Percentiles rank a stretch among this genome's conserved stretches.
Evolutionary conservation across 352 stramenopile genomes (phyloP).

Genomic region (Stephanocyclus meneghinianus): DNA sequence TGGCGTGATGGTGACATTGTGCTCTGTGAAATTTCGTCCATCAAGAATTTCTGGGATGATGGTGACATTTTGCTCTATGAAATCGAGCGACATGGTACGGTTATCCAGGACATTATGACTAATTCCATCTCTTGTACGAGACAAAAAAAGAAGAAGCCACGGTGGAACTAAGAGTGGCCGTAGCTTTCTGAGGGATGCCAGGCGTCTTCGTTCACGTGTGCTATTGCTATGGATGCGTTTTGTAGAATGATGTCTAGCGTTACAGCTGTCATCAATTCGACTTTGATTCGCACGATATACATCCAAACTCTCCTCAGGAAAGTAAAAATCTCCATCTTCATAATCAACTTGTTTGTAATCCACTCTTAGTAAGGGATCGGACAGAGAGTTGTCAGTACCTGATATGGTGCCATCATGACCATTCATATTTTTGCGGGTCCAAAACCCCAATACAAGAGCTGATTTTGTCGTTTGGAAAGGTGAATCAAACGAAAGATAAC

Average conservation of each 20-base stretch:
- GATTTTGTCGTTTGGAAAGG: not conserved
- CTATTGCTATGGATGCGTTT: too few relatives aligned
- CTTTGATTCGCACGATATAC: not conserved
- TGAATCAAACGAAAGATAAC: not conserved
- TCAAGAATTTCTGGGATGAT: not conserved
- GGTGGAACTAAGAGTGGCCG: conserved; percentile 8
- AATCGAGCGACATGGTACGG: not conserved
- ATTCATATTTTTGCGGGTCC: not conserved
- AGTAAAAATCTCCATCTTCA: not conserved
- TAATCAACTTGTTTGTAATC: conserved; percentile 7
- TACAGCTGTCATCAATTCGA: not conserved
- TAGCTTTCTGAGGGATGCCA: not conserved
- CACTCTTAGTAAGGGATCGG: not conserved
- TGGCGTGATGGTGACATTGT: too few relatives aligned
- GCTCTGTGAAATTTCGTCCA: too few relatives aligned
- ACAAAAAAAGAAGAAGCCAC: not conserved
- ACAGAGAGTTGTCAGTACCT: not conserved
- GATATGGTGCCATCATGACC: conserved; percentile 1
- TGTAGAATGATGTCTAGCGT: not conserved
- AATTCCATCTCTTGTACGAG: not conserved
- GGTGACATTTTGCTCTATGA: not conserved
- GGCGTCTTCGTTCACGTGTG: not conserved
- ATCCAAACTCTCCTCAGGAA: not conserved
- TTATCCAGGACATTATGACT: not conserved
- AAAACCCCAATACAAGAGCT: conserved; percentile 5